A percentile compares a stretch with the other conserved stretches of the same genome.
These are phyloP conservation scores for Didymellaceae sp. DNA, from an alignment of 2,329 filamentous ascomycete genomes.

Conservation along the genomic window DNA sequence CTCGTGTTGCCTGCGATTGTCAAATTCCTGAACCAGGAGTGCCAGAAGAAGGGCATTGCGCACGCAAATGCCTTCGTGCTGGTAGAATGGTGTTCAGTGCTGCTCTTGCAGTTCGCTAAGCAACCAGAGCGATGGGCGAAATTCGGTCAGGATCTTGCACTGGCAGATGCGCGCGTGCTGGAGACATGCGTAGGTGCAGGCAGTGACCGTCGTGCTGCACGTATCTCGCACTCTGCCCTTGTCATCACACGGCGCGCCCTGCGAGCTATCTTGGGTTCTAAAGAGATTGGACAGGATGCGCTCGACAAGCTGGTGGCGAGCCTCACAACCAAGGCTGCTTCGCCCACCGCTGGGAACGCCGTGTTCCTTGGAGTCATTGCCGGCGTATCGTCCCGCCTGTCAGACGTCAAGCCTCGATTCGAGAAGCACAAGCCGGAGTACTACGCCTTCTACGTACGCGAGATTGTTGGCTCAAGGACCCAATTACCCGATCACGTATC, in stretches of 20 bases:
- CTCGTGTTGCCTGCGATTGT: conserved; percentile 69
- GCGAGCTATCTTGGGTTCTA: conserved; percentile 71
- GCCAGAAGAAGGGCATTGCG: conserved; percentile 78
- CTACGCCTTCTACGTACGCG: conserved; percentile 82
- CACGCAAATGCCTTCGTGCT: conserved; percentile 84
- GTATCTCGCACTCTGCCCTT: conserved; percentile 75
- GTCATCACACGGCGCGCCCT: conserved; percentile 80
- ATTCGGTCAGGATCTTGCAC: conserved; percentile 70
- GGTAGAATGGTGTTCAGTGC: conserved; percentile 84
- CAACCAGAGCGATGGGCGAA: conserved; percentile 66
- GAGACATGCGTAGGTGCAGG: conserved; percentile 73
- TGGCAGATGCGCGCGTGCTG: conserved; percentile 73
- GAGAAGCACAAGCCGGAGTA: conserved; percentile 73
- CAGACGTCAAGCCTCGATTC: conserved; percentile 67
- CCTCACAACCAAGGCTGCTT: conserved; percentile 71
- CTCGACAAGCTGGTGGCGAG: conserved; percentile 68
- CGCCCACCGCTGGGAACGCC: conserved; percentile 72
- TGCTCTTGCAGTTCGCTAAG: conserved; percentile 74
- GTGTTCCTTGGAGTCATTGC: conserved; percentile 84
- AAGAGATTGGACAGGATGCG: conserved; percentile 64
- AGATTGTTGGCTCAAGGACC: conserved; percentile 80
- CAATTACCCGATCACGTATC: conserved; percentile 75
- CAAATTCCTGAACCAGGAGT: conserved; percentile 72
- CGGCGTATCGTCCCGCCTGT: conserved; percentile 79
- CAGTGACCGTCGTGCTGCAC: conserved; percentile 46